Base-by-base conservation (phyloP, 1,284 basidiomycete species). In the Cutaneotrichosporon cavernicola region DNA sequence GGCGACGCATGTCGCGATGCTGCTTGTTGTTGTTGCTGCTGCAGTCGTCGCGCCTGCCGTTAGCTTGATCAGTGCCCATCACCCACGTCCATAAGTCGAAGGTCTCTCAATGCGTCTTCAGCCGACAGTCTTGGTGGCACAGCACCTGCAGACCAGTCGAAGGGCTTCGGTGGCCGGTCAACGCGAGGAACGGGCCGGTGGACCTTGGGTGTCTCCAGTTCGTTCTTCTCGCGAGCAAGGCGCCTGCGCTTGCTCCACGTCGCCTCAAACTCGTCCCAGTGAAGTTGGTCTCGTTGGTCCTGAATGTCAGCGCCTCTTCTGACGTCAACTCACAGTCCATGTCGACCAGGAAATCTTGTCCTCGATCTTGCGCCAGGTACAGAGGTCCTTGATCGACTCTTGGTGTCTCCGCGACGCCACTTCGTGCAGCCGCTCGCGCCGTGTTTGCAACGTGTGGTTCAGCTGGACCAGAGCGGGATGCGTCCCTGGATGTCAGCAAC, bases 391-490 rank as follows among this genome's bases (percentile, higher is more conserved):
- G 51, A 83, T 67, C n/a, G 82, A 76, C 58, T 82, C 75, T 47
- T 80, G 75, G 64, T 77, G 73, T 22, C 77, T 65, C 49, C 72
- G 68, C n/a, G 74, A 73, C 0, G 80, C 79, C 21, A 78, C 67
- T 55, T 78, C 75, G 47, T 80, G 77, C 53, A 80, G 64, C 21
- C 74, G 69, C 60, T 78, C 75, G 11, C 77, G 64, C 11, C 80
- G 70, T 4, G 70, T 70, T 14, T 72, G 66, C 4, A 81, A 66
- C 7, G 73, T 78, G 56, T 75, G 73, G 67, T 82, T 79, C 21
- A 85, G 76, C 62, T 83, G 79, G 6, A 81, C 69, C 9, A 85
- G 73, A 40, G 84, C 84, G 0, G 84, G 84, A 66, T 85, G 84
- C 0, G 82, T 81, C 2, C 83, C 83, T 82, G 71, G 10, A 46